Base-by-base conservation (phyloP, 805 yeast species). In the Cyberlindnera bimundalis region DNA sequence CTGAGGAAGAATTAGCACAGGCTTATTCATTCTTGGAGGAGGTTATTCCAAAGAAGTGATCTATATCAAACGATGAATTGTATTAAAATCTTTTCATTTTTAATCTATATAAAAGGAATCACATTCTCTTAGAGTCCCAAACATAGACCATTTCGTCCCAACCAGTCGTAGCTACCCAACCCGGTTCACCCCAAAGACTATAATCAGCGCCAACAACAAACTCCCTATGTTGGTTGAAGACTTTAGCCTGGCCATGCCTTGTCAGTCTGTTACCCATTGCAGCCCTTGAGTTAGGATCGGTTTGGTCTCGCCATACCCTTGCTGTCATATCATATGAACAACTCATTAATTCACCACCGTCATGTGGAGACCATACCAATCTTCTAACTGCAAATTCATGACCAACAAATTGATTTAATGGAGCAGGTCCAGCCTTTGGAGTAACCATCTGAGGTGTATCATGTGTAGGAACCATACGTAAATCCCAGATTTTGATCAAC, bases 141-240 rank as follows among this genome's bases (percentile, higher is more conserved):
- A 93, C 74, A 58, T 84, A 82, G 6, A 89, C 81, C 84, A 87
- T 88, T 57, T 91, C 96, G 66, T 91, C 99, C 96, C 96, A 91
- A 2, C 96, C 96, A 0, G 90, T 82, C 13, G 96, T 81, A 9
- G 93, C 95, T 14, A 84, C 89, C 89, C 93, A 90, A 1, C 97
- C 97, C 2, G 93, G 95, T 51, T 80, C 81, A 3, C 98, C 99
- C 97, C 97, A 91, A 37, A 93, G 63, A 50, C 95, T 83, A 85
- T 96, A 93, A 66, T 93, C 98, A 48, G 90, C 84, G 14, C 95
- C 97, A 52, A 85, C 78, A 2, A 84, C 96, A 65, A 91, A 91
- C 67, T 91, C 99, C 21, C 78, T 73, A 65, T 93, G 98, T 39
- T 63, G 65, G 17, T 73, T 69, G 68, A 88, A 86, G 14, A 73